phyloP scores from a whole-genome alignment of 257 asterid species.

The Nicotiana tomentosiformis region DNA sequence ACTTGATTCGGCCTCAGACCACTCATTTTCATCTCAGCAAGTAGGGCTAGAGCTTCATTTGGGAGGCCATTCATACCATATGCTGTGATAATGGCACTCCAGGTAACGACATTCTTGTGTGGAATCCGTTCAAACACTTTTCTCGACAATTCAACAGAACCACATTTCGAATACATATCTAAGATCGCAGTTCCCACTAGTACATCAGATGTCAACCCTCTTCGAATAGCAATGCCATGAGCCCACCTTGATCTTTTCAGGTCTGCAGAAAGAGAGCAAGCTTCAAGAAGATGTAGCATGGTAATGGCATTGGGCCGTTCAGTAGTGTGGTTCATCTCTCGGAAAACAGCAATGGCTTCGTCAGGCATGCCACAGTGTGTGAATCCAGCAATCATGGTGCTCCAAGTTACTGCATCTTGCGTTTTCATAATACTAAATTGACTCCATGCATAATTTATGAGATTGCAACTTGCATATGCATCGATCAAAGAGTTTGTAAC shows the following conservation, averaged over 20 bases:
- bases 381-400: constrained; percentile 90
- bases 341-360: constrained; percentile 58
- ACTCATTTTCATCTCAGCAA: constrained; percentile 51
- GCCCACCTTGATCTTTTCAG: constrained; percentile 54
- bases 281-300: constrained; percentile 67
- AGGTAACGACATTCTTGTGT: constrained; percentile 50
- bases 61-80: constrained; percentile 77
- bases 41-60: constrained; percentile 56
- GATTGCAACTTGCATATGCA: constrained; percentile 70
- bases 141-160: constrained; percentile 59
- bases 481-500: constrained; percentile 71
- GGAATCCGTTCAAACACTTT: constrained; percentile 57
- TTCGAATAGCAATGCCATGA: constrained; percentile 60
- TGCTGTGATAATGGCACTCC: constrained; percentile 83
- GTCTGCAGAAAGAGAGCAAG: constrained; percentile 72
- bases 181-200: constrained; percentile 77
- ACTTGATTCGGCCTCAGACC: constrained; percentile 65
- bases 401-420: constrained; percentile 77
- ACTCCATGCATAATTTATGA: constrained; percentile 46
- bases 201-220: constrained; percentile 58
- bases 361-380: constrained; percentile 67
- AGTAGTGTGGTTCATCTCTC: constrained; percentile 39
- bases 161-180: constrained; percentile 86
- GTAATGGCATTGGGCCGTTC: constrained; percentile 46
- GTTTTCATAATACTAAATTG: constrained; percentile 43